These are phyloP conservation scores for Diaporthe nobilis DNA, from an alignment of 2,329 filamentous ascomycete genomes.

Conservation along the genomic window DNA sequence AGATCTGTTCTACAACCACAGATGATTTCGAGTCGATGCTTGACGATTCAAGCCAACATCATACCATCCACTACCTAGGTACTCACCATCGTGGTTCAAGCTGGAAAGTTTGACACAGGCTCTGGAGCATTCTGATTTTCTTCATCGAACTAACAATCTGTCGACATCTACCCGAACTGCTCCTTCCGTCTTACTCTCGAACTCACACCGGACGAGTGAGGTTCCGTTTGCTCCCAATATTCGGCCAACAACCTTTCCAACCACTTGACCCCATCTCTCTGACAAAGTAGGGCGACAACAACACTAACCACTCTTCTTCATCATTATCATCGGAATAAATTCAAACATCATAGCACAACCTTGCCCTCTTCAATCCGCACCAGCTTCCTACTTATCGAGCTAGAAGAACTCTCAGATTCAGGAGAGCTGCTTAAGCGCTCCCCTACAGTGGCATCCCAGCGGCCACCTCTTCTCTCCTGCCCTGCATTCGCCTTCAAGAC, in stretches of 20 bases:
- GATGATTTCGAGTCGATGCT: too few relatives aligned
- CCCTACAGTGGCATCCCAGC: neutral
- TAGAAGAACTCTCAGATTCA: neutral
- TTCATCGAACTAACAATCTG: neutral
- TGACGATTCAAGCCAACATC: too few relatives aligned
- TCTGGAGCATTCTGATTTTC: neutral
- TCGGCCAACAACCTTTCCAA: too few relatives aligned
- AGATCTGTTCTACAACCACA: too few relatives aligned
- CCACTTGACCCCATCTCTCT: fast-evolving
- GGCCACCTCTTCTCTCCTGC: neutral
- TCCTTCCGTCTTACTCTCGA: neutral
- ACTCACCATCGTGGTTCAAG: neutral
- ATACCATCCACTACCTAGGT: neutral
- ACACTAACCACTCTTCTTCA: fast-evolving
- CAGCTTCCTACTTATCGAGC: too few relatives aligned
- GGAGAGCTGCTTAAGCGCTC: neutral
- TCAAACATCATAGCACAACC: neutral
- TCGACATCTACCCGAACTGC: neutral
- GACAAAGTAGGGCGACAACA: fast-evolving
- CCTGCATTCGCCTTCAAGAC: neutral
- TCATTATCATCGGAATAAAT: neutral
- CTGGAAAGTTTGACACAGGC: neutral
- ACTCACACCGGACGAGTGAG: neutral
- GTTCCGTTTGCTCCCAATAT: neutral
- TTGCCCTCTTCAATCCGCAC: too few relatives aligned